Conservation (phyloP, 345 rosid species). For the Aethionema arabicum region DNA sequence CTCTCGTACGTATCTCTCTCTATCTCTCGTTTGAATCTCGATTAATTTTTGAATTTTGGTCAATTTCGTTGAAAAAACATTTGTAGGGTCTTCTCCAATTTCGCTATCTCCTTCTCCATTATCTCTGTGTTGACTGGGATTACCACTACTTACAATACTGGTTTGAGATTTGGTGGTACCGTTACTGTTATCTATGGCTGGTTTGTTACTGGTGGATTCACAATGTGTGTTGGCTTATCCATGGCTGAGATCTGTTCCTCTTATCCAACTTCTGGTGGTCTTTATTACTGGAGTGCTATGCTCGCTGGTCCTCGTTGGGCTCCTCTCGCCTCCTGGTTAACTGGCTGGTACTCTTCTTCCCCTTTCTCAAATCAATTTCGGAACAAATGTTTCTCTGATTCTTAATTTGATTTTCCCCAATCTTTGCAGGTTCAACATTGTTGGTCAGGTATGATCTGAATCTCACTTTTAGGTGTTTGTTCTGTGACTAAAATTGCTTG, state of each 20-base stretch:
- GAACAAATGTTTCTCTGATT: constrained; percentile 29
- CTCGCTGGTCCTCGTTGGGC: constrained; percentile 93
- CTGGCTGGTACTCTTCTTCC: constrained; percentile 67
- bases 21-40: background rate
- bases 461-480: background rate
- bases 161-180: constrained; percentile 80
- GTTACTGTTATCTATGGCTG: constrained; percentile 80
- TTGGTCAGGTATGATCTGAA: constrained; percentile 66
- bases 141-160: constrained; percentile 83
- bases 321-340: constrained; percentile 93
- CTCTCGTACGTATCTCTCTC: constrained; percentile 61
- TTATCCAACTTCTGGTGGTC: constrained; percentile 96
- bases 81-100: constrained; percentile 80
- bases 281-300: constrained; percentile 98
- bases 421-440: constrained; percentile 90
- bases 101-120: constrained; percentile 92
- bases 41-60: background rate
- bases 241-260: constrained; percentile 99
- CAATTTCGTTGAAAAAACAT: background rate
- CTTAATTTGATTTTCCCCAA: constrained; percentile 4
- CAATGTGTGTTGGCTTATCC: constrained; percentile 80
- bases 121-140: constrained; percentile 90
- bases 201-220: constrained; percentile 76
- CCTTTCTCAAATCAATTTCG: background rate
- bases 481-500: background rate